Conservation (phyloP, 306 rosid genomes). For the Quercus robur region DNA sequence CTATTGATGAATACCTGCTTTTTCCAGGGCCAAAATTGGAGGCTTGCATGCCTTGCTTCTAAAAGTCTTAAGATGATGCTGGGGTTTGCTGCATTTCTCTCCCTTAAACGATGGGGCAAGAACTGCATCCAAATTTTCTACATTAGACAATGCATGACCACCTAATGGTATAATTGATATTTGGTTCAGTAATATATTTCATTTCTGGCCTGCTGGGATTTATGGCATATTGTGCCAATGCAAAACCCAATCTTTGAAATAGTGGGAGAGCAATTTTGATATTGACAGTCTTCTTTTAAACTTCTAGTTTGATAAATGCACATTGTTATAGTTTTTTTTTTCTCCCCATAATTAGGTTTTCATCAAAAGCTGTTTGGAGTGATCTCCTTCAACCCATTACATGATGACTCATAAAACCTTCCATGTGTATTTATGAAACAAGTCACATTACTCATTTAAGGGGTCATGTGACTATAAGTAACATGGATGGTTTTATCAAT, state of each 20-base stretch:
- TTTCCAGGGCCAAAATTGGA: slow-evolving; percentile 54
- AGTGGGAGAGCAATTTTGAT: slow-evolving; percentile 8
- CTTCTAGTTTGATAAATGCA: not conserved
- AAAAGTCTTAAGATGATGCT: slow-evolving; percentile 31
- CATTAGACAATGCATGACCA: slow-evolving; percentile 3
- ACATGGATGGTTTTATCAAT: too few relatives aligned
- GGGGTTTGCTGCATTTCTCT: slow-evolving; percentile 19
- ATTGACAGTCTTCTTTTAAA: slow-evolving; percentile 1
- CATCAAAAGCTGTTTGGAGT: too few relatives aligned
- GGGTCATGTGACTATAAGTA: too few relatives aligned
- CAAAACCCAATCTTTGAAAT: slow-evolving; percentile 10
- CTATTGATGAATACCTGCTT: slow-evolving; percentile 36
- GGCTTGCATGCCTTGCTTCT: slow-evolving; percentile 46
- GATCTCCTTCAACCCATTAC: too few relatives aligned
- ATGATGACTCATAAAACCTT: too few relatives aligned
- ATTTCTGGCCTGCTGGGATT: slow-evolving; percentile 18
- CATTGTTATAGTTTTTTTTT: not conserved
- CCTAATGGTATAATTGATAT: slow-evolving; percentile 3
- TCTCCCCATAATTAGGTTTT: too few relatives aligned
- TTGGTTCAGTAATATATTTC: slow-evolving; percentile 12
- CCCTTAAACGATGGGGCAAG: slow-evolving; percentile 12
- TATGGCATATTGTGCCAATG: slow-evolving; percentile 12
- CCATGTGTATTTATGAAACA: not conserved
- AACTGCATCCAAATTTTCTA: slow-evolving; percentile 14
- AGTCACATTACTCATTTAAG: too few relatives aligned